Base-by-base conservation (phyloP, 805 yeast genomes). In the Yamadazyma laniorum region DNA sequence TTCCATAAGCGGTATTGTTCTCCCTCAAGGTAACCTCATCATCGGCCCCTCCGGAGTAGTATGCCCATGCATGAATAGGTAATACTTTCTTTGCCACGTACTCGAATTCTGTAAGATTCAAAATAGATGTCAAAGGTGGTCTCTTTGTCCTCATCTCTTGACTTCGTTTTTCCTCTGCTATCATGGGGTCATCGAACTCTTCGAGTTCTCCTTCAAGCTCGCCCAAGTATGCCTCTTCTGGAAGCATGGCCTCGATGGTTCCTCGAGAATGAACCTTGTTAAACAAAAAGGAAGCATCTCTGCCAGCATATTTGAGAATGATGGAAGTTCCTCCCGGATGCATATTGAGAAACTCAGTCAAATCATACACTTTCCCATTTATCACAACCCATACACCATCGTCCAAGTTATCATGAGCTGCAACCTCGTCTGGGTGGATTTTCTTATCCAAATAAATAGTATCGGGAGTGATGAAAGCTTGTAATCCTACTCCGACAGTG, bases 331-430 rank as follows among this genome's bases (percentile, higher is more conserved):
- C 87, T 22, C 77, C 86, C 1, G 87, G 87, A 54, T 85, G 95
- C 54, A 80, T 85, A 18, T 77, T 79, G 23, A 83, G 51, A 47
- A 85, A 85, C 3, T 62, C 70, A 1, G 95, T 84, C 35, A 91
- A 91, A 55, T 91, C 82, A 59, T 90, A 91, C 22, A 91, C 80
- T 51, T 85, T 86, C 54, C 95, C 63, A 23, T 61, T 47, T 34
- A 66, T 55, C 1, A 50, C 60, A 3, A 64, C 58, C 72, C 72
- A 66, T 12, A 50, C 40, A 7, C 48, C 49, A 9, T 42, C 38
- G 11, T 40, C 36, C 7, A 36, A 13, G 7, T 32, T 22, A 16
- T 47, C 45, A 27, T 53, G 58, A 22, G 42, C 40, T 27, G 37
- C 25, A 7, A 52, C 40, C 25, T 52, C 53, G 13, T 43, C 44